These are phyloP conservation scores for Aphanomyces cochlioides DNA, from an alignment of 352 stramenopile species.

Conservation along the genomic window DNA sequence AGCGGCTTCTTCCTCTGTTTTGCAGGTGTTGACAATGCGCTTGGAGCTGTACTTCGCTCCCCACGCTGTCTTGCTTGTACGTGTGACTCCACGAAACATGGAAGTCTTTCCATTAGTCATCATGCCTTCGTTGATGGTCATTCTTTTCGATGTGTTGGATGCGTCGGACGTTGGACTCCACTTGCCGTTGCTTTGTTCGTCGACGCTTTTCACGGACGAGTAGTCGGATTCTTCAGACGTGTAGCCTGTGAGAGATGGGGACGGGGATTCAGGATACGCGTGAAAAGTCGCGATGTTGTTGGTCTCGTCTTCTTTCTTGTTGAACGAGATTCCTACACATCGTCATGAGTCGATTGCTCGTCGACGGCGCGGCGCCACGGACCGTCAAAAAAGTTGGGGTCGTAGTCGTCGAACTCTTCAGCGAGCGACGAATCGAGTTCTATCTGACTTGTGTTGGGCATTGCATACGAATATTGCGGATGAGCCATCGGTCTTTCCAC, in stretches of 20 bases:
- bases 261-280: constrained; percentile 21
- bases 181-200: constrained; percentile 46
- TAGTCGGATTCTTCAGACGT: constrained; percentile 84
- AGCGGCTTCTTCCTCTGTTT: constrained; percentile 79
- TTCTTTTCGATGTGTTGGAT: constrained; percentile 42
- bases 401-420: constrained; percentile 28
- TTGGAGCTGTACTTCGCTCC: constrained; percentile 86
- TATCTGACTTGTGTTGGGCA: constrained; percentile 15
- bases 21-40: constrained; percentile 85
- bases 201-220: constrained; percentile 54
- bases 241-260: constrained; percentile 38
- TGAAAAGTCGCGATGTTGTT: not conserved
- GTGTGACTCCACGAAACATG: constrained; percentile 80
- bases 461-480: not conserved
- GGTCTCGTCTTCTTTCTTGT: constrained; percentile 16
- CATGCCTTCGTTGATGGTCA: constrained; percentile 61
- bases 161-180: constrained; percentile 36
- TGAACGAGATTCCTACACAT: constrained; percentile 25
- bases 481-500: constrained; percentile 1
- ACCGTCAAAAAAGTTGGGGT: constrained; percentile 32
- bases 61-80: constrained; percentile 85
- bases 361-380: not conserved
- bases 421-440: constrained; percentile 19
- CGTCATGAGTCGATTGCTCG: not conserved
- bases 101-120: constrained; percentile 86